Conservation (phyloP, 2,329 filamentous ascomycete genomes). For the Fusarium coicis region DNA sequence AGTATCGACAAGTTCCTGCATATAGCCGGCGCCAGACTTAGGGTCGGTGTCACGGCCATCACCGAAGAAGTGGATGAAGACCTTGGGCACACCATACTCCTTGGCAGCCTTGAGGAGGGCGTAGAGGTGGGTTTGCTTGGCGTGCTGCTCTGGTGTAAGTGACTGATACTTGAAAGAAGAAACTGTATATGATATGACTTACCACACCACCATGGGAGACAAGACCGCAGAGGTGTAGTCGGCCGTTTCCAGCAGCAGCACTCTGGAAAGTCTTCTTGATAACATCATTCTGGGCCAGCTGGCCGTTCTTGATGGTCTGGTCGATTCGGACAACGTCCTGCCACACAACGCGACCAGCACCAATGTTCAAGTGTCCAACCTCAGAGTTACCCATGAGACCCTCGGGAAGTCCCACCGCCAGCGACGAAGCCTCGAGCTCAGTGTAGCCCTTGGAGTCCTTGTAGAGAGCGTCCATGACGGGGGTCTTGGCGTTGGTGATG, state of each 20-base stretch:
- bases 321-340: slow-evolving; percentile 98
- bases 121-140: slow-evolving; percentile 94
- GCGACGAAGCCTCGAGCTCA: slow-evolving; percentile 93
- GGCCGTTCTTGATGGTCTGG: slow-evolving; percentile 85
- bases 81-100: slow-evolving; percentile 84
- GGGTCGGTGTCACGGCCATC: slow-evolving; percentile 98
- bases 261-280: slow-evolving; percentile 80
- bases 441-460: slow-evolving; percentile 86
- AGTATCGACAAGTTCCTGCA: slow-evolving; percentile 85
- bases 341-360: slow-evolving; percentile 97
- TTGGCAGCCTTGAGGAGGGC: slow-evolving; percentile 90
- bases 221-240: slow-evolving; percentile 91
- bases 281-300: slow-evolving; percentile 79
- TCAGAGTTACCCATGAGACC: slow-evolving; percentile 99
- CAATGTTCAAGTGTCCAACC: slow-evolving; percentile 98
- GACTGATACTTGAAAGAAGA: not conserved
- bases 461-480: slow-evolving; percentile 92
- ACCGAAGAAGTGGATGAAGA: slow-evolving; percentile 99
- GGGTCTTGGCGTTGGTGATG: slow-evolving; percentile 92
- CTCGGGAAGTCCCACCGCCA: slow-evolving; percentile 94
- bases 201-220: slow-evolving; percentile 95
- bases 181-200: slow-evolving; percentile 46
- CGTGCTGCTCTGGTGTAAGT: slow-evolving; percentile 67
- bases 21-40: slow-evolving; percentile 88
- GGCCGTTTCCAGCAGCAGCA: slow-evolving; percentile 88